phyloP scores from a whole-genome alignment of 2,329 filamentous ascomycete species.

The Paraconiothyrium brasiliense region DNA sequence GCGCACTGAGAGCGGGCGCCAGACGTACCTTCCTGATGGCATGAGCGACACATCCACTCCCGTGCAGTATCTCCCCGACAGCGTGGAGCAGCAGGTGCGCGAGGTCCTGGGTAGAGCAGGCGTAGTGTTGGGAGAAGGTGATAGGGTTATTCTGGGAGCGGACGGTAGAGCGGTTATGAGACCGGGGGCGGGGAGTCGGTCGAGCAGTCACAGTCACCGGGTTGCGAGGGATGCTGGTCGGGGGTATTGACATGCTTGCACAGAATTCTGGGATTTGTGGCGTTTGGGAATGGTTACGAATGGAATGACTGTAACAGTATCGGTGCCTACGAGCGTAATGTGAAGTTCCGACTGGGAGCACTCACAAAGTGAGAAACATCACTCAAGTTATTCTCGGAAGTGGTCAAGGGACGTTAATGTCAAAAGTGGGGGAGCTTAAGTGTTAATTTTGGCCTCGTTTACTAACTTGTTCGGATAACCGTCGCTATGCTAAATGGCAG shows the following conservation, averaged over 20 bases:
- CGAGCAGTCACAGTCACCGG: conserved; percentile 1
- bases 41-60: not conserved
- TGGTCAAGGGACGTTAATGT: too few relatives aligned
- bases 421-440: too few relatives aligned
- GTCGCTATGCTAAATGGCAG: conserved; percentile 11
- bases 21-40: conserved; percentile 25
- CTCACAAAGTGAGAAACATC: too few relatives aligned
- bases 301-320: too few relatives aligned
- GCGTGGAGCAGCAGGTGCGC: conserved; percentile 2
- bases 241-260: not conserved
- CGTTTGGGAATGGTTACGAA: not conserved
- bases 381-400: too few relatives aligned
- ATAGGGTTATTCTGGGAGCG: not conserved
- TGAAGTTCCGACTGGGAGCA: too few relatives aligned
- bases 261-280: not conserved
- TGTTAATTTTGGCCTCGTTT: not conserved
- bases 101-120: not conserved
- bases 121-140: not conserved
- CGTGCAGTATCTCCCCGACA: not conserved
- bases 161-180: conserved; percentile 8
- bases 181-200: not conserved
- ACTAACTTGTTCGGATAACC: not conserved
- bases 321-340: too few relatives aligned
- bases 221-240: conserved; percentile 7
- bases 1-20: conserved; percentile 18